Evolutionary conservation across 108 stramenopile species (phyloP).

Genomic region (Cyclotella kingstonii): DNA sequence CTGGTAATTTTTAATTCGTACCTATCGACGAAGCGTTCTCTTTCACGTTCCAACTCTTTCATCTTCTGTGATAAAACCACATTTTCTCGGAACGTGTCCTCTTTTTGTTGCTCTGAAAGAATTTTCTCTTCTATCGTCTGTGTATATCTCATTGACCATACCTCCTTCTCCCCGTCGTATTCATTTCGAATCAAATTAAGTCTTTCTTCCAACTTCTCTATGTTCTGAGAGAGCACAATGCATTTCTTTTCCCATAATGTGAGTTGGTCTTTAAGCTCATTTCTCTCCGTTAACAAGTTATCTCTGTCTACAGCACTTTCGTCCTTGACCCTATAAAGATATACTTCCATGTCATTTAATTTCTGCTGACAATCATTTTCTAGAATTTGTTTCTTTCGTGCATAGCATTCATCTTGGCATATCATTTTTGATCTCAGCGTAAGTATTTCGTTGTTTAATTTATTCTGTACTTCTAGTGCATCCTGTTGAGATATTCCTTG

Average conservation of each 20-base stretch:
- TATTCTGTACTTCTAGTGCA: conserved; percentile 24
- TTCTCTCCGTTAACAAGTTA: conserved; percentile 4
- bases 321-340: conserved; percentile 20
- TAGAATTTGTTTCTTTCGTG: conserved; percentile 9
- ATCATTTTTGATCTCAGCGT: conserved; percentile 9
- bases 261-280: conserved; percentile 2
- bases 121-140: conserved; percentile 8
- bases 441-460: conserved; percentile 14
- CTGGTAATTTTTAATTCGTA: conserved; percentile 2
- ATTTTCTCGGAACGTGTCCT: background rate
- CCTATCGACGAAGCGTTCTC: background rate
- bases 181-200: background rate
- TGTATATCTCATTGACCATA: conserved; percentile 1
- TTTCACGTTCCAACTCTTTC: conserved; percentile 6
- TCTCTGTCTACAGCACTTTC: conserved; percentile 26
- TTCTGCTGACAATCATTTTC: conserved; percentile 11
- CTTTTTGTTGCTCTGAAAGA: conserved; percentile 8
- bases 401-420: conserved; percentile 16
- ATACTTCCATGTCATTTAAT: conserved; percentile 13
- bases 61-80: background rate
- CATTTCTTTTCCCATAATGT: conserved; percentile 16
- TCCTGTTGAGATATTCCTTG: conserved; percentile 6
- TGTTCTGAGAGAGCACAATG: background rate
- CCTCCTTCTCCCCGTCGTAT: conserved; percentile 9
- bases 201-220: background rate